Base-by-base conservation (phyloP, 2,329 filamentous ascomycete genomes). In the Arthrobotrys pseudoclavata region DNA sequence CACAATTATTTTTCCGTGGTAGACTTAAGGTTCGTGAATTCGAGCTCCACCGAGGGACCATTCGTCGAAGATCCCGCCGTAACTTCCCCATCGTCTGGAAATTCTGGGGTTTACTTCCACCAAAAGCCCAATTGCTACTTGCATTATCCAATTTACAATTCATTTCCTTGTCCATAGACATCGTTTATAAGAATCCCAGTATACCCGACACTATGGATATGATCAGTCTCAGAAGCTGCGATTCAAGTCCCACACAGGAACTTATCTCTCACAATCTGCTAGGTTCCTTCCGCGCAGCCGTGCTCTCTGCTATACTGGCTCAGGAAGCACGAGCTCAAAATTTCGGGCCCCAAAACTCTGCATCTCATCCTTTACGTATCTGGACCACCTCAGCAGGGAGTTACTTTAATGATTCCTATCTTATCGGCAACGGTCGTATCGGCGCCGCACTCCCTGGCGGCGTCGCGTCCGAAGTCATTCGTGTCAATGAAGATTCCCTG, bases 381-480 rank as follows among this genome's bases (percentile, higher is more conserved):
- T 66, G 69, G 60, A 66, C 69, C 1, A 57, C 52, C 26, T 15
- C 81, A n/a, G 76, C 67, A 9, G 69, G 69, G 6, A 72, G 42
- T 6, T 76, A 81, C 69, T 85, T 84, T 83, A 81, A 84, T 61
- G 82, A 84, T 72, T 84, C 85, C 18, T 81, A 87, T 1, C 86
- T 86, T 1, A 82, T 87, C 47, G 86, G 86, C 9, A 87, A 87
- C 79, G 86, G 86, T 24, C 84, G 86, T 57, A 80, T 85, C 0
- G 85, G 84, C 2, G 83, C 82, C 10, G 86, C 86, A 84, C 81
- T 86, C 13, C 84, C 85, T 80, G 85, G 86, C 20, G 82, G 84
- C n/a, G 84, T 84, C 3, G 80, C 82, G n/a, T 85, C 82, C 2
- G 86, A 87, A 75, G 81, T 84, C 10, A 80, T 87, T 7, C 84